A percentile compares a stretch with the other conserved stretches of the same genome.
These are phyloP conservation scores for Alternaria atra DNA, from an alignment of 2,329 filamentous ascomycete species.

Conservation along the genomic window DNA sequence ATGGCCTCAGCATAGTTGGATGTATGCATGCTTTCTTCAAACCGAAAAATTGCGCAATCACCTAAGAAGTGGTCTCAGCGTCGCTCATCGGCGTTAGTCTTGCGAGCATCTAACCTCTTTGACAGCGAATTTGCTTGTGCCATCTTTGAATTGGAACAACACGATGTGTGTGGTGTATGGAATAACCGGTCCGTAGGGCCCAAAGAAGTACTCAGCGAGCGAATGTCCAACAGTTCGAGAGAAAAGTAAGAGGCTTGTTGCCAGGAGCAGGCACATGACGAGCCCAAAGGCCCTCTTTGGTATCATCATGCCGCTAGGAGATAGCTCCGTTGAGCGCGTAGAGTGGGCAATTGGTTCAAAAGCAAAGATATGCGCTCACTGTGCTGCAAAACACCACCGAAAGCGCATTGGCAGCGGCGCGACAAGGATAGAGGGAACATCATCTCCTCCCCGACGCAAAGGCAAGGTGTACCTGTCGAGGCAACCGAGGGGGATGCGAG, in stretches of 20 bases:
- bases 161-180: conserved; percentile 44
- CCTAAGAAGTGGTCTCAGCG: conserved; percentile 29
- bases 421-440: conserved; percentile 11
- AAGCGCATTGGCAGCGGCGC: conserved; percentile 8
- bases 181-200: conserved; percentile 22
- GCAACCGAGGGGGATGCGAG: conserved; percentile 16
- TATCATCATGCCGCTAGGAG: conserved; percentile 29
- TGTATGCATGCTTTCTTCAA: conserved; percentile 44
- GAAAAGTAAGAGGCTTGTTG: conserved; percentile 25
- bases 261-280: conserved; percentile 21
- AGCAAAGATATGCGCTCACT: conserved; percentile 10
- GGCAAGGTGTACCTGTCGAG: conserved; percentile 14
- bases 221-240: conserved; percentile 30
- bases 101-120: conserved; percentile 36
- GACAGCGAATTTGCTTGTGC: conserved; percentile 32
- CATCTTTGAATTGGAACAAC: conserved; percentile 47
- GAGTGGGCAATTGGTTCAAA: conserved; percentile 1
- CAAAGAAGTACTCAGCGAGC: conserved; percentile 27
- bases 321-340: conserved; percentile 4
- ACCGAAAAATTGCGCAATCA: conserved; percentile 41
- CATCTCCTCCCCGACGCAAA: not conserved
- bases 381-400: not conserved
- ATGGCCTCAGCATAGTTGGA: conserved; percentile 35
- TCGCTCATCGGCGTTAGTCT: conserved; percentile 1
- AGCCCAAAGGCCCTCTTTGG: conserved; percentile 32